phyloP scores from a whole-genome alignment of 176 grass and related monocot genomes.

The Puya raimondii region DNA sequence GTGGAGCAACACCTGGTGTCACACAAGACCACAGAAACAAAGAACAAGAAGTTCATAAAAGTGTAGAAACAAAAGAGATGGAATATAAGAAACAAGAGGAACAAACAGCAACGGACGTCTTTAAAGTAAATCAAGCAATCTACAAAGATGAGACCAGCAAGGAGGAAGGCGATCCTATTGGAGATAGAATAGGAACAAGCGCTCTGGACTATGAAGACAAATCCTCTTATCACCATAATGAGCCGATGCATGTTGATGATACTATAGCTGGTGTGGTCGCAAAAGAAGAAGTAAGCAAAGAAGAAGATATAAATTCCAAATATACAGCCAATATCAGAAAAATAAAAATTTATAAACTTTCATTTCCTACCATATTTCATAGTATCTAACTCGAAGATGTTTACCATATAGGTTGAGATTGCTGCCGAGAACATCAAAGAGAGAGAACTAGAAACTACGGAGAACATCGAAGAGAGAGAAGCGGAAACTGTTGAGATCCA shows the following conservation, averaged over 20 bases:
- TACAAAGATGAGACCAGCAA: neutral
- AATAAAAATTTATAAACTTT: neutral
- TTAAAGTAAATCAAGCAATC: neutral
- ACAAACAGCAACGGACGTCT: neutral
- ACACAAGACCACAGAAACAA: neutral
- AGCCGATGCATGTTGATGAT: too few relatives aligned
- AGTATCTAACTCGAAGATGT: neutral
- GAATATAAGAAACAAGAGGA: constrained; percentile 8
- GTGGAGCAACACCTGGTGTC: neutral
- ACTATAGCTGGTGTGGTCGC: too few relatives aligned
- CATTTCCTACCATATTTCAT: neutral
- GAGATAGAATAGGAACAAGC: too few relatives aligned
- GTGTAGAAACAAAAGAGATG: neutral
- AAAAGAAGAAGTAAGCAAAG: neutral
- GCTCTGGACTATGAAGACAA: too few relatives aligned
- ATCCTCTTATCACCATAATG: too few relatives aligned
- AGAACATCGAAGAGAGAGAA: neutral
- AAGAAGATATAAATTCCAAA: neutral
- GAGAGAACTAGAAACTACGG: neutral
- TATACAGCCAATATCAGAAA: neutral
- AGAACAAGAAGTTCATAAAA: neutral
- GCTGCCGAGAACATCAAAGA: too few relatives aligned
- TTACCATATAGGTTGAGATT: neutral
- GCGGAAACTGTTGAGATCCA: neutral
- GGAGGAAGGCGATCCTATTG: neutral